Evolutionary conservation across 164 flowering plant genomes (phyloP).

Genomic region (Akebia trifoliata): DNA sequence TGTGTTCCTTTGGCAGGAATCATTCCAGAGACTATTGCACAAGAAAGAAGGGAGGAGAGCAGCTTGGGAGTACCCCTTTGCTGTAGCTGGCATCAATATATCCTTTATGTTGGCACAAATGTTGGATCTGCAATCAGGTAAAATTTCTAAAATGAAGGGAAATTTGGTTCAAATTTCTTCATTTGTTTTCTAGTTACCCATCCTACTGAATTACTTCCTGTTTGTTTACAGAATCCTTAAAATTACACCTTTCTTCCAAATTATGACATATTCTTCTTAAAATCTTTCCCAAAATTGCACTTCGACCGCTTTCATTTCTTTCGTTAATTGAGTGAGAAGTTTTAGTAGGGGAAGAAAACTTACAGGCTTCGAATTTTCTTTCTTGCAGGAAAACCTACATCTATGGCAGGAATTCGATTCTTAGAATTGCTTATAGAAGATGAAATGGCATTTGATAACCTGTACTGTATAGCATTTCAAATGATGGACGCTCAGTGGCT

Average conservation of each 20-base stretch:
- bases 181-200: too few relatives aligned
- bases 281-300: too few relatives aligned
- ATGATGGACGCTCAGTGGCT: conserved; percentile 92
- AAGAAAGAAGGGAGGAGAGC: conserved; percentile 77
- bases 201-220: too few relatives aligned
- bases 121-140: conserved; percentile 86
- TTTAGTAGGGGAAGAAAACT: not conserved
- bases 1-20: conserved; percentile 37
- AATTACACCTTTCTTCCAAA: too few relatives aligned
- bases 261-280: too few relatives aligned
- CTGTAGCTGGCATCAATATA: conserved; percentile 87
- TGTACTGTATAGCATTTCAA: conserved; percentile 59
- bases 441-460: conserved; percentile 76
- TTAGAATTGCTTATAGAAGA: conserved; percentile 58
- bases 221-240: too few relatives aligned
- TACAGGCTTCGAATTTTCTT: not conserved
- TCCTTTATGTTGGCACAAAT: conserved; percentile 76
- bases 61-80: conserved; percentile 97
- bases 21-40: conserved; percentile 74
- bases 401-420: conserved; percentile 52
- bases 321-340: too few relatives aligned
- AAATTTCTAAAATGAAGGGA: not conserved
- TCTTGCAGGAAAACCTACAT: conserved; percentile 53
- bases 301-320: too few relatives aligned
- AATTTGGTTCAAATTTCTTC: too few relatives aligned